These are phyloP conservation scores for Xerocomus spinulosus DNA, from an alignment of 768 basidiomycete species.

Conservation along the genomic window DNA sequence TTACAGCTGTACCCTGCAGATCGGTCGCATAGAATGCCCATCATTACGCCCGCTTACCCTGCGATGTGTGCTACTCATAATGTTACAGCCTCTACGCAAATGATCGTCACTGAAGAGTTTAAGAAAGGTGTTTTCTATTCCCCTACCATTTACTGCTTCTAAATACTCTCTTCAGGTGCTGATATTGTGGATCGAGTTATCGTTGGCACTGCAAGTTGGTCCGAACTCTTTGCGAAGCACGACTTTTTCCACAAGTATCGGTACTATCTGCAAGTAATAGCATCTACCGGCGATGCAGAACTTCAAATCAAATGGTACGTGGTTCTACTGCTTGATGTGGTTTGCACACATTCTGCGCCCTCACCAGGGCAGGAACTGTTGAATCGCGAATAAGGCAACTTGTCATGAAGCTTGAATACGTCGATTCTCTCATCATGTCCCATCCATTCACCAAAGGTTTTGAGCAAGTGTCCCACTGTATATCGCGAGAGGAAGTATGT, in stretches of 20 bases:
- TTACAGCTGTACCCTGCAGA: constrained; percentile 85
- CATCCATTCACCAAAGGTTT: constrained; percentile 96
- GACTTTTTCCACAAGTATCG: constrained; percentile 97
- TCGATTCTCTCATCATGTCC: constrained; percentile 85
- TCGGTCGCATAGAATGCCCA: constrained; percentile 96
- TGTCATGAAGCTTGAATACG: constrained; percentile 96
- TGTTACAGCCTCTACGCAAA: constrained; percentile 91
- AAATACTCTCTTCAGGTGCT: constrained; percentile 48
- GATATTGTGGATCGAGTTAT: constrained; percentile 93
- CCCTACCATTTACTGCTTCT: neutral
- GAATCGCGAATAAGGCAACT: constrained; percentile 94
- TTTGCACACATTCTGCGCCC: constrained; percentile 13
- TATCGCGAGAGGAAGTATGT: constrained; percentile 82
- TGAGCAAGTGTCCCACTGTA: constrained; percentile 79
- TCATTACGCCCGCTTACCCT: constrained; percentile 98
- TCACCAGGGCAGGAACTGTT: constrained; percentile 84
- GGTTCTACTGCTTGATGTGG: neutral
- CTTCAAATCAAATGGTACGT: constrained; percentile 88
- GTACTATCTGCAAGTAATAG: constrained; percentile 94
- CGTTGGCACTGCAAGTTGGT: constrained; percentile 78
- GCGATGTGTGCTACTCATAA: constrained; percentile 99
- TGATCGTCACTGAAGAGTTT: constrained; percentile 95
- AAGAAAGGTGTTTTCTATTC: constrained; percentile 72
- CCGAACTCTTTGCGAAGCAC: constrained; percentile 89
- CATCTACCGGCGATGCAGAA: constrained; percentile 80